Base-by-base conservation (phyloP, 441 rosid species). In the Heliophila coronopifolia region DNA sequence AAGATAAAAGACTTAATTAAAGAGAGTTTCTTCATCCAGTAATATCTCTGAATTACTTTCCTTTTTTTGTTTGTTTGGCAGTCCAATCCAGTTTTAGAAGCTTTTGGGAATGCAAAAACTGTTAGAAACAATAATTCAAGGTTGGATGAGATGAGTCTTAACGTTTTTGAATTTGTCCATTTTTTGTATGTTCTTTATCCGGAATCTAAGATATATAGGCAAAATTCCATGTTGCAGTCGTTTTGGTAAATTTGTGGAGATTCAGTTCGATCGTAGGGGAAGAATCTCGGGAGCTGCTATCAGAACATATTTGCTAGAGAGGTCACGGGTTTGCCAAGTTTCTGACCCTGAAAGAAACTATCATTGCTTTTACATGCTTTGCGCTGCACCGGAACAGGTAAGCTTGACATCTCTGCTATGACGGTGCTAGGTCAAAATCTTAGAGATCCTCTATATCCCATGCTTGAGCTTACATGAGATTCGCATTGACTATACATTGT, bases 281-380 rank as follows among this genome's bases (percentile, higher is more conserved):
- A 74, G 84, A 50, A 80, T 83, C 56, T 80, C 87, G 1, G 92
- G 92, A 57, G 92, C 92, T 47, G 92, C 92, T 32, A 74, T 83
- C 40, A 73, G 92, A 64, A 83, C 92, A 54, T 80, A 83, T 73
- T 59, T 83, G 66, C 69, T 83, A 28, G 92, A 83, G 66, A 71
- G 84, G 39, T 83, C 87, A 1, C 81, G 87, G 14, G 92, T 83
- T 72, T 80, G 86, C 60, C 92, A 83, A 75, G 79, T 80, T 19
- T 83, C 92, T 44, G 87, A 83, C 73, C 92, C 87, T 17, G 92
- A 83, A 73, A 74, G 92, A 73, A 83, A 83, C 64, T 83, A 83
- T 59, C 87, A 80, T 65, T 83, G 87, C 73, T 83, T 83, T 64
- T 83, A 83, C 65, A 80, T 83, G 87, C 83, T 83, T 61, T 83